Base-by-base conservation (phyloP, 257 asterid species). In the Solanum clarkiae region DNA sequence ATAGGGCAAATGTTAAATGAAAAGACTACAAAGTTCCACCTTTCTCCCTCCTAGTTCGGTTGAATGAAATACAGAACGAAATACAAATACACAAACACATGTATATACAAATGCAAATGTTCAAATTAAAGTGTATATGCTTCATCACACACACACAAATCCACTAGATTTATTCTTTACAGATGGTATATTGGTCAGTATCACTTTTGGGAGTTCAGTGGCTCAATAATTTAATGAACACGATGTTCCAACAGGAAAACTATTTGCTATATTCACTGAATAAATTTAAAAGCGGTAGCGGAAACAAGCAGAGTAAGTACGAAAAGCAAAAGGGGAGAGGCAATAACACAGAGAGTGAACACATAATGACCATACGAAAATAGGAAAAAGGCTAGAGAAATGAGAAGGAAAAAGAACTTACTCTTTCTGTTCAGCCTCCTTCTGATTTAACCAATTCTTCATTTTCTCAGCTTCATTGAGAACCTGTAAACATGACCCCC, bases 391-490 rank as follows among this genome's bases (percentile, higher is more conserved):
- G 68, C 12, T 47, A 47, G 36, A 75, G 45, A 75, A 10, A 15
- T 24, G 53, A 29, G 29, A 24, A 62, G 49, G 68, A 54, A 80
- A 62, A 63, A 24, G 36, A 55, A 83, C 99, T 92, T 89, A 97
- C 99, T 92, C 91, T 87, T 93, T 84, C 91, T 95, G 98, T 89
- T 90, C 97, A 45, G 91, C 94, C 93, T 91, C 98, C 90, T 95
- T 94, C 87, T 91, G 95, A 87, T 85, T 91, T 86, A 97, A 91
- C 99, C 99, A 97, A 77, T 85, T 93, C 89, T 93, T 97, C 86
- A 97, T 84, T 87, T 92, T 92, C 81, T 97, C 97, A 81, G 94
- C 96, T 84, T 85, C 97, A 63, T 74, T 86, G 60, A 84, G 62
- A 83, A 95, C 94, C 99, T 97, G 87, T 17, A 85, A 85, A 81